phyloP scores from a whole-genome alignment of 1,139 yeast species.

The Candida tunisiensis region DNA sequence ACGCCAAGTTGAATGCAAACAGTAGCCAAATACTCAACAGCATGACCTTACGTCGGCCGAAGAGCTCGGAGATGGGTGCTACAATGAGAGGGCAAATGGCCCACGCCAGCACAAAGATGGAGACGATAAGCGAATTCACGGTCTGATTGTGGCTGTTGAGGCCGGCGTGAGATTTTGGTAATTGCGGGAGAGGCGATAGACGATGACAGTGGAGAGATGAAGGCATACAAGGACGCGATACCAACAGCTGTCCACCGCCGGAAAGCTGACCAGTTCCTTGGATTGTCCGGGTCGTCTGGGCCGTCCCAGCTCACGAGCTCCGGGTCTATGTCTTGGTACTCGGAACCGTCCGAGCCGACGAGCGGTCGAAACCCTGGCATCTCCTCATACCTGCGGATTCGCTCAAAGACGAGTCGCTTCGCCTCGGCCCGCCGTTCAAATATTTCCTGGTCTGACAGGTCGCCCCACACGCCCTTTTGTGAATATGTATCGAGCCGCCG shows the following conservation, averaged over 20 bases:
- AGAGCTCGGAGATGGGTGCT: slow-evolving; percentile 45
- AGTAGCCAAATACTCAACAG: slow-evolving; percentile 33
- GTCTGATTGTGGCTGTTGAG: slow-evolving; percentile 21
- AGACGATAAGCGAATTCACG: slow-evolving; percentile 32
- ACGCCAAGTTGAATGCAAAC: slow-evolving; percentile 37
- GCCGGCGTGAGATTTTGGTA: slow-evolving; percentile 26
- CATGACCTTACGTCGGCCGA: slow-evolving; percentile 37
- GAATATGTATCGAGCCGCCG: too few species aligned
- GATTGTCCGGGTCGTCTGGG: slow-evolving; percentile 38
- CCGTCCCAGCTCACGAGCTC: slow-evolving; percentile 55
- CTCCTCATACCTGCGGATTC: too few species aligned
- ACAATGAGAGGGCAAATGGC: slow-evolving; percentile 42
- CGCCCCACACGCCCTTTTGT: too few species aligned
- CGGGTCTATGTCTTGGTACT: slow-evolving; percentile 29
- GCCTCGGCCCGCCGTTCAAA: too few species aligned
- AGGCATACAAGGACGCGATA: slow-evolving; percentile 35
- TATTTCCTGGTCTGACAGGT: too few species aligned
- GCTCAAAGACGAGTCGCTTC: too few species aligned
- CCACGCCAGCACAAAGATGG: slow-evolving; percentile 47
- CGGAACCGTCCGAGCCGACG: slow-evolving; percentile 6
- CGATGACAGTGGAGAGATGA: slow-evolving; percentile 42
- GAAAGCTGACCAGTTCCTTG: slow-evolving; percentile 37
- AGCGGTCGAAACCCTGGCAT: too few species aligned
- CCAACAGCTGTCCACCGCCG: slow-evolving; percentile 28
- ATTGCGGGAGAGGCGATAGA: slow-evolving; percentile 46